These are phyloP conservation scores for Hypoxylon sp. DNA, from an alignment of 2,329 filamentous ascomycete genomes.

Conservation along the genomic window DNA sequence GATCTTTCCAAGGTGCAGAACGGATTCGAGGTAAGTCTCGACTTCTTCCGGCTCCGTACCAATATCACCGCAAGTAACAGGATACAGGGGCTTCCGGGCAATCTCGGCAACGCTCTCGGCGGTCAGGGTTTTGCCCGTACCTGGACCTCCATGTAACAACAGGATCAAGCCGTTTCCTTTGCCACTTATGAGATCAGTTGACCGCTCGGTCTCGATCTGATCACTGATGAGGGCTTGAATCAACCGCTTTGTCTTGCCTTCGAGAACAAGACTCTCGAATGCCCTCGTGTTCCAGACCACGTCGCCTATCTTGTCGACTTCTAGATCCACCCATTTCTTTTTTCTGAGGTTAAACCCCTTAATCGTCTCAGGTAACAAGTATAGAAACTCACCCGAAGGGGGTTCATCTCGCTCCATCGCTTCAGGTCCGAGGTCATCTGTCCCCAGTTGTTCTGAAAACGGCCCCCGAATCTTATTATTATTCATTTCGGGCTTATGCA, in stretches of 20 bases:
- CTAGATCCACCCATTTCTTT: too few species aligned
- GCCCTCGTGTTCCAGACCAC: too few species aligned
- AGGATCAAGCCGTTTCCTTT: slow-evolving; percentile 25
- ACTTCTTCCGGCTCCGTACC: slow-evolving; percentile 44
- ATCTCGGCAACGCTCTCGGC: slow-evolving; percentile 47
- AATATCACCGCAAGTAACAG: slow-evolving; percentile 48
- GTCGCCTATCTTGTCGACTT: too few species aligned
- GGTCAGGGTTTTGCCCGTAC: slow-evolving; percentile 47
- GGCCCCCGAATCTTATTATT: neutral
- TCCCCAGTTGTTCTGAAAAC: neutral
- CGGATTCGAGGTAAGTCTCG: slow-evolving; percentile 46
- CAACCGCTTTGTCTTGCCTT: slow-evolving; percentile 43
- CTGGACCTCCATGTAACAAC: slow-evolving; percentile 43
- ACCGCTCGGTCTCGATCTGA: slow-evolving; percentile 29
- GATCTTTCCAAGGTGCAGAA: slow-evolving; percentile 43
- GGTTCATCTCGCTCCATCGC: too few species aligned
- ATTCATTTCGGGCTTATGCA: slow-evolving; percentile 2
- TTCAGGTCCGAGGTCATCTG: neutral
- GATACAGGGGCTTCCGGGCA: slow-evolving; percentile 43
- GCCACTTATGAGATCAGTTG: slow-evolving; percentile 28
- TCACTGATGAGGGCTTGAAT: slow-evolving; percentile 45
- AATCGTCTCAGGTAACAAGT: too few species aligned
- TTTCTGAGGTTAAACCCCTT: too few species aligned
- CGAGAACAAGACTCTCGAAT: slow-evolving; percentile 3
- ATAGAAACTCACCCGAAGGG: too few species aligned